Percentiles rank a stretch among this genome's conserved stretches.
phyloP scores from a whole-genome alignment of 495 filamentous ascomycete genomes.

The Lophiostoma macrostomum region DNA sequence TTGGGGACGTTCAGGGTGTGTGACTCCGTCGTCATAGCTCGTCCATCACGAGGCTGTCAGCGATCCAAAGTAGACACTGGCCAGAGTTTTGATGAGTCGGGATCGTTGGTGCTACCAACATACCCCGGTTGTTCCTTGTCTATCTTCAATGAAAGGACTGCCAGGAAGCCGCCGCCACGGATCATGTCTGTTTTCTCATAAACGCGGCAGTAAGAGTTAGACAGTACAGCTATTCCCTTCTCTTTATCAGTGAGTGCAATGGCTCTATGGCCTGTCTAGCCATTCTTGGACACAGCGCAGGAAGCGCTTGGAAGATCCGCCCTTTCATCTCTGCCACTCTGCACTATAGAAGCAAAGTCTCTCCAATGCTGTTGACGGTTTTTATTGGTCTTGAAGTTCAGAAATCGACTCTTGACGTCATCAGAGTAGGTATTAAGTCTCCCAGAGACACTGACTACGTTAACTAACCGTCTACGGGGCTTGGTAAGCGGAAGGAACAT shows the following conservation, averaged over 20 bases:
- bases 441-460: conserved; percentile 47
- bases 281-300: conserved; percentile 49
- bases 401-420: conserved; percentile 39
- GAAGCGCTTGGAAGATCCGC: conserved; percentile 47
- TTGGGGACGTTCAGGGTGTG: too few relatives aligned
- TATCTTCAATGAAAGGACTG: conserved; percentile 49
- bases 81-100: too few relatives aligned
- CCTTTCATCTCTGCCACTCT: conserved; percentile 41
- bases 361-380: conserved; percentile 47
- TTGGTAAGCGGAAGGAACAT: conserved; percentile 46
- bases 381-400: conserved; percentile 36
- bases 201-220: conserved; percentile 55
- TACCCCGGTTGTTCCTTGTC: conserved; percentile 47
- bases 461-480: conserved; percentile 45
- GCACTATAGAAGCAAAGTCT: conserved; percentile 43
- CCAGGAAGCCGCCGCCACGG: conserved; percentile 46
- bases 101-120: conserved; percentile 51
- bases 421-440: conserved; percentile 45
- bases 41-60: too few relatives aligned
- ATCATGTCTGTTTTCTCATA: conserved; percentile 56
- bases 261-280: conserved; percentile 45
- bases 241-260: conserved; percentile 41
- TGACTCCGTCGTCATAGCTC: too few relatives aligned
- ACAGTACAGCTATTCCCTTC: conserved; percentile 39
- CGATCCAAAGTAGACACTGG: too few relatives aligned